Evolutionary conservation across 2,329 filamentous ascomycete species (phyloP).

Genomic region (Xylariales sp.): DNA sequence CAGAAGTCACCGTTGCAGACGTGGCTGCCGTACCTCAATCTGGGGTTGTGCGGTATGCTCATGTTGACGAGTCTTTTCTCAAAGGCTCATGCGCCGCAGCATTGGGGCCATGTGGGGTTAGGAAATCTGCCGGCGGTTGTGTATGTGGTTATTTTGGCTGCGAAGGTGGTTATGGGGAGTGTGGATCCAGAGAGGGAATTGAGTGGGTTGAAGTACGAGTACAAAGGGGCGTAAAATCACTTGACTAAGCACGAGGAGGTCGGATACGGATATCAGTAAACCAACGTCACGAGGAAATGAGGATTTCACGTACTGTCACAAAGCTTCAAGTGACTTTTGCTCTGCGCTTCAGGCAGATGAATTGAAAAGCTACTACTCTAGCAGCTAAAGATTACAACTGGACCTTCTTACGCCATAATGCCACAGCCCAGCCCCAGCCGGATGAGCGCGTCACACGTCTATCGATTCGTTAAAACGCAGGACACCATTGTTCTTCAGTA

Average conservation of each 20-base stretch:
- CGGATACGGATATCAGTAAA: too few species aligned
- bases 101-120: slow-evolving; percentile 35
- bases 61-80: slow-evolving; percentile 37
- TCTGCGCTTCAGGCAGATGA: too few species aligned
- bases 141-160: slow-evolving; percentile 54
- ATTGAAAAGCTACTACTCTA: too few species aligned
- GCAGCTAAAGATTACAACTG: too few species aligned
- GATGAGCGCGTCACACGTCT: slow-evolving; percentile 50
- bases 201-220: slow-evolving; percentile 56
- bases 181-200: slow-evolving; percentile 66
- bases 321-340: too few species aligned
- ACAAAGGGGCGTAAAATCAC: slow-evolving; percentile 55
- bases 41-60: slow-evolving; percentile 50
- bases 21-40: slow-evolving; percentile 58
- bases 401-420: too few species aligned
- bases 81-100: slow-evolving; percentile 17
- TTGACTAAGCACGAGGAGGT: background rate
- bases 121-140: slow-evolving; percentile 52
- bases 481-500: slow-evolving; percentile 80
- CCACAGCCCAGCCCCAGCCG: background rate
- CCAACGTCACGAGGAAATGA: too few species aligned
- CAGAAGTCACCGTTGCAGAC: slow-evolving; percentile 44
- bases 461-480: slow-evolving; percentile 91
- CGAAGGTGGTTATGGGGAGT: slow-evolving; percentile 61
- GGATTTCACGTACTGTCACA: too few species aligned